Evolutionary conservation across 371 early-diverging fungal genomes (phyloP).

Genomic region (Capillidium heterosporum): DNA sequence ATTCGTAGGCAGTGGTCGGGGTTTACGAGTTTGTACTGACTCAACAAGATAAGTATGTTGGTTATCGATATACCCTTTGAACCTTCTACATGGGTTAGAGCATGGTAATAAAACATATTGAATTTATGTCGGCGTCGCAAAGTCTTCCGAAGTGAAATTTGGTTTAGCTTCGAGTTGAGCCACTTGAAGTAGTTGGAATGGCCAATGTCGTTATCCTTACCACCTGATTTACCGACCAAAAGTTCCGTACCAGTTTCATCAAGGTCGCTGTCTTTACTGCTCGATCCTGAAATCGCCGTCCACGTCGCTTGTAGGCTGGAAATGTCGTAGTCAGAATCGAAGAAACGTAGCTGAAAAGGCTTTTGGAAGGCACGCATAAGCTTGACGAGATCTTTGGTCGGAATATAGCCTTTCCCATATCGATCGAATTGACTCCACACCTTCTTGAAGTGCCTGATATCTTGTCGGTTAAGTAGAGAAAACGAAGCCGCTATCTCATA

Average conservation of each 20-base stretch:
- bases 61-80: background rate
- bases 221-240: too few species aligned
- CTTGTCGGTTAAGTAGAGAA: conserved; percentile 37
- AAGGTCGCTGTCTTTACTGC: background rate
- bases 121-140: conserved; percentile 11
- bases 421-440: conserved; percentile 36
- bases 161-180: conserved; percentile 14
- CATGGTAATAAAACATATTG: conserved; percentile 16
- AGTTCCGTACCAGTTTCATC: too few species aligned
- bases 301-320: conserved; percentile 12
- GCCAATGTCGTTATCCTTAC: background rate
- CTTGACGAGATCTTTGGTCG: conserved; percentile 20
- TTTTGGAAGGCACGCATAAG: conserved; percentile 26
- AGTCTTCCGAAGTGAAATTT: conserved; percentile 6
- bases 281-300: background rate
- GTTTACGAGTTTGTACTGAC: conserved; percentile 1
- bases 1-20: conserved; percentile 5
- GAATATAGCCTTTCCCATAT: conserved; percentile 29
- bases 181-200: conserved; percentile 11
- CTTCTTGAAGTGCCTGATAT: conserved; percentile 41
- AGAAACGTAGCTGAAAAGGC: conserved; percentile 18
- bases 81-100: conserved; percentile 13
- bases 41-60: background rate
- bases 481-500: conserved; percentile 41
- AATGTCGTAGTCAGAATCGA: conserved; percentile 18